Evolutionary conservation across 805 yeast species (phyloP).

Genomic region (Saccharomycopsis javanensis): DNA sequence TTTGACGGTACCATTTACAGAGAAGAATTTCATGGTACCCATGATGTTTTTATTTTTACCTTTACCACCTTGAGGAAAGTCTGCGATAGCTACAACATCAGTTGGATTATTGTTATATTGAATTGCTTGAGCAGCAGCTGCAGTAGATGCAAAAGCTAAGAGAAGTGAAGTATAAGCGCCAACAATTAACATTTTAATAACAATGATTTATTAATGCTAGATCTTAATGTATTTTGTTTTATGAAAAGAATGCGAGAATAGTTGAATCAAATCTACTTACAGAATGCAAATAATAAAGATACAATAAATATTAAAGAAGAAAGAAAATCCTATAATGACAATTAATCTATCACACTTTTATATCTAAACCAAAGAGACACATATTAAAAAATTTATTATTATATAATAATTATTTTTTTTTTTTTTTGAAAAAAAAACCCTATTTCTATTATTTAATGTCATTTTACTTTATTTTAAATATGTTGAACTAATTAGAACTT

Average conservation of each 20-base stretch:
- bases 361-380: too few species aligned
- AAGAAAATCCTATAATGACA: background rate
- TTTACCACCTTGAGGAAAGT: slow-evolving; percentile 40
- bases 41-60: slow-evolving; percentile 28
- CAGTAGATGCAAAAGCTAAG: slow-evolving; percentile 5
- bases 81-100: slow-evolving; percentile 46
- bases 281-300: background rate
- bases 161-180: slow-evolving; percentile 2
- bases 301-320: background rate
- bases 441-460: too few species aligned
- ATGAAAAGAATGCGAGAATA: background rate
- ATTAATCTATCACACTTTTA: too few species aligned
- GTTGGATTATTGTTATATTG: slow-evolving; percentile 39
- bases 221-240: background rate
- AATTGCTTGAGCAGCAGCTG: slow-evolving; percentile 41
- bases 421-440: too few species aligned
- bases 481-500: background rate
- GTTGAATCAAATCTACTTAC: background rate
- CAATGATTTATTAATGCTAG: background rate
- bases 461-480: too few species aligned
- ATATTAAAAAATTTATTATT: too few species aligned
- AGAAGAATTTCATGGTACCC: slow-evolving; percentile 51
- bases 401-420: too few species aligned
- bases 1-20: slow-evolving; percentile 49
- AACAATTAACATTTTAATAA: background rate